Evolutionary conservation across 179 eudicot genomes (phyloP).

Genomic region (Heliamphora pulchella): DNA sequence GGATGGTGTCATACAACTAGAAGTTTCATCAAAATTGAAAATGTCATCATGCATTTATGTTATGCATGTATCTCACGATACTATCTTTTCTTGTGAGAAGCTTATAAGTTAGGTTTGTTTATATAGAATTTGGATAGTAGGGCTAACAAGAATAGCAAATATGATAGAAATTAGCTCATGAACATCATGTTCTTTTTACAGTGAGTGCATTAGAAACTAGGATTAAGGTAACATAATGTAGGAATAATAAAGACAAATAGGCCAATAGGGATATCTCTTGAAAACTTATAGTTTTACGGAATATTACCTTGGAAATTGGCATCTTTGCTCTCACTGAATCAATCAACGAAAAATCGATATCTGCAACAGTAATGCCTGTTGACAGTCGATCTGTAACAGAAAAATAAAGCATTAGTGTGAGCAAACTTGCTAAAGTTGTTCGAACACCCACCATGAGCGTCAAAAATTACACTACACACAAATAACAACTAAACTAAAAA

Average conservation of each 20-base stretch:
- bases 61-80: background rate
- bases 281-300: background rate
- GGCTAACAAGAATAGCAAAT: background rate
- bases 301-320: conserved; percentile 73
- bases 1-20: background rate
- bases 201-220: background rate
- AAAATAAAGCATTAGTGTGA: conserved; percentile 10
- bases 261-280: background rate
- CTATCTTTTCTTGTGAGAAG: background rate
- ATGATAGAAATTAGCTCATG: background rate
- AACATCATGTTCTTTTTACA: background rate
- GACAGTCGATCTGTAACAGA: conserved; percentile 56
- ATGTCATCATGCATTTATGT: background rate
- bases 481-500: background rate
- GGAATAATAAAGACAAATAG: conserved; percentile 4
- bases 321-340: conserved; percentile 78
- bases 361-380: conserved; percentile 81
- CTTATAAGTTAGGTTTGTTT: background rate
- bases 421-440: background rate
- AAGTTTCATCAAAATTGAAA: background rate
- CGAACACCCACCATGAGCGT: background rate
- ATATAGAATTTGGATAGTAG: background rate
- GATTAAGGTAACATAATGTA: background rate
- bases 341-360: conserved; percentile 62
- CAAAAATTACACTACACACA: background rate